Evolutionary conservation across 192 early-diverging fungal genomes (phyloP), one percentile per base, ranked within the genome.

Genomic region (Jimgerdemannia flammicorona): DNA sequence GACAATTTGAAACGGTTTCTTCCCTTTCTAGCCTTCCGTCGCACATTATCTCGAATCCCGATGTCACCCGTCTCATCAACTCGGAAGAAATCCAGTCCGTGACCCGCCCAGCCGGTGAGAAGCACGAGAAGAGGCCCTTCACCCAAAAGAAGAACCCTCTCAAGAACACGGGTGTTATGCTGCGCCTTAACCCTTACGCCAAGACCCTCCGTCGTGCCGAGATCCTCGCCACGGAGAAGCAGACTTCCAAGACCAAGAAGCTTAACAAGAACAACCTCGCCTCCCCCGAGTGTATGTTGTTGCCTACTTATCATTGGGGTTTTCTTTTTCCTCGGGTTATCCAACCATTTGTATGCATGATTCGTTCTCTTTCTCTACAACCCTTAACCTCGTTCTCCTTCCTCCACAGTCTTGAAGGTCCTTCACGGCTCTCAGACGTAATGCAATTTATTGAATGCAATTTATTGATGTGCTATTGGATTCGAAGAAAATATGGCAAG

Each of bases 131-230:
- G 90, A 93, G 97, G 78, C 96, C 98, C 18, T 97, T 89, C 91
- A 91, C 92, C 77, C 95, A 97, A 86, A 96, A 98, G 93, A 98
- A 98, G 94, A 99, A 99, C 95, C 97, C 96, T 67, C 91, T 99
- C 83, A 88, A 89, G 80, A 97, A 97, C 88, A 87, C 88, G 70
- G 94, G 91, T 80, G 90, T 98, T 67, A 91, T 97, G 82, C 91
- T 93, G 82, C 92, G 96, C 76, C 92, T 99, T 79, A 98, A 99
- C 93, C 97, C 96, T 73, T 98, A 99, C 84, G 95, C 95, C 69
- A 91, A 93, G 84, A 92, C 93, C 67, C 83, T 95, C 71, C 92
- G 94, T 64, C 91, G 93, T 81, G 88, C 90, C 72, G 94, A 92
- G 87, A 83, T 91, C 72, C 73, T 91, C 54, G 83, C 82, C 73